A percentile compares a stretch with the other conserved stretches of the same genome.
These are phyloP conservation scores for Xylaria sp. DNA, from an alignment of 2,329 filamentous ascomycete species.

Conservation along the genomic window DNA sequence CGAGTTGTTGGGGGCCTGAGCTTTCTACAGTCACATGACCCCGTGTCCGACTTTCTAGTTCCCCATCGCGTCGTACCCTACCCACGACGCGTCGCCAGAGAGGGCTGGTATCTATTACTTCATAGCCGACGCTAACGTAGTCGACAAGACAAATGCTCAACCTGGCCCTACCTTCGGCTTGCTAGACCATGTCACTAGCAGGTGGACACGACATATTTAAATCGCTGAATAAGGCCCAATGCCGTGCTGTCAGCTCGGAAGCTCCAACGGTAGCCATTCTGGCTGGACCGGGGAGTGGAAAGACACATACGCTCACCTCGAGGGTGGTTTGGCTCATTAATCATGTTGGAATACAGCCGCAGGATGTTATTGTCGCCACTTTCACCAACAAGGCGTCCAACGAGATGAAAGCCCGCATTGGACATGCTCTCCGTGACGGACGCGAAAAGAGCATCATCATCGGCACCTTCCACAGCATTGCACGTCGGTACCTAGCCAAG, in stretches of 20 bases:
- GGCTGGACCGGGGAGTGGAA: constrained; percentile 78
- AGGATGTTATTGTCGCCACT: constrained; percentile 92
- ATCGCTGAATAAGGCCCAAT: constrained; percentile 65
- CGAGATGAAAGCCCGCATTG: constrained; percentile 92
- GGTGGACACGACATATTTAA: constrained; percentile 52
- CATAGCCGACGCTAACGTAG: neutral
- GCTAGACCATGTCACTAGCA: constrained; percentile 40
- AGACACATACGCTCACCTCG: constrained; percentile 94
- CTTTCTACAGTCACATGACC: constrained; percentile 32
- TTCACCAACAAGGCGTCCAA: constrained; percentile 95
- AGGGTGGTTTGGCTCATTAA: constrained; percentile 89
- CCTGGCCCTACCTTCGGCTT: neutral
- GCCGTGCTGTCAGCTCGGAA: constrained; percentile 63
- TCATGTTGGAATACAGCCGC: constrained; percentile 75
- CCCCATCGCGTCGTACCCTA: constrained; percentile 21
- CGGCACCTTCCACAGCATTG: constrained; percentile 95
- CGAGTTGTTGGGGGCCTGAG: neutral
- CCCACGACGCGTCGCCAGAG: constrained; percentile 32
- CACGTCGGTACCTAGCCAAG: constrained; percentile 80
- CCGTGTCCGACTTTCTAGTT: constrained; percentile 21
- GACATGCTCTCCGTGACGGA: constrained; percentile 80
- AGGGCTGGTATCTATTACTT: neutral
- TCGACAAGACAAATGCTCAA: constrained; percentile 16
- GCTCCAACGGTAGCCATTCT: constrained; percentile 71
- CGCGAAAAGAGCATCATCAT: constrained; percentile 81